phyloP scores from a whole-genome alignment of 164 flowering plant genomes.

The Aristolochia californica region DNA sequence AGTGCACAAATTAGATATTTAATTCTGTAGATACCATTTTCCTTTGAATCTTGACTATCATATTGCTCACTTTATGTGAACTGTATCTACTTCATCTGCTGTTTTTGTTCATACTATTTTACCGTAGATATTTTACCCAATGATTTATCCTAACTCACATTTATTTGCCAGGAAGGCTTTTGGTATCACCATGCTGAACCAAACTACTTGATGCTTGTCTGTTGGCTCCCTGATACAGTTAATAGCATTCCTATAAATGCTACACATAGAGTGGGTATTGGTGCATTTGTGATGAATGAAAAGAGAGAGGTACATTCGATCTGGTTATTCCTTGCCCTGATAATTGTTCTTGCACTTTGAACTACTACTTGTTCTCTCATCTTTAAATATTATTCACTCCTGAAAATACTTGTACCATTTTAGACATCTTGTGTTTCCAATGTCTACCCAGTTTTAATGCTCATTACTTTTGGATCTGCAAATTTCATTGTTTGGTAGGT shows the following conservation, averaged over 20 bases:
- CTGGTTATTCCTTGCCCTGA: no score
- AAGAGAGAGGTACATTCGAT: conserved; percentile 29
- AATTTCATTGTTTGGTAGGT: conserved; percentile 16
- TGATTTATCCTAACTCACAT: no score
- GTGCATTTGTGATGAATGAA: conserved; percentile 41
- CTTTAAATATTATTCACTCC: background rate
- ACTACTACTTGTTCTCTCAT: background rate
- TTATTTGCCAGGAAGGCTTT: conserved; percentile 31
- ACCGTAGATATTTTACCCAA: no score
- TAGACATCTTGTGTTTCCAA: conserved; percentile 5
- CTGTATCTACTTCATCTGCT: no score
- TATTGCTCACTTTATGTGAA: background rate
- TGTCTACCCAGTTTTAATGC: conserved; percentile 5
- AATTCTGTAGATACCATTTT: background rate
- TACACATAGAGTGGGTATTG: conserved; percentile 38
- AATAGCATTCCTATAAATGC: conserved; percentile 36
- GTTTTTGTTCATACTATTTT: no score
- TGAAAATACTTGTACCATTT: no score
- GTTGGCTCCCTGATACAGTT: conserved; percentile 36
- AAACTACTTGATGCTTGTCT: conserved; percentile 35
- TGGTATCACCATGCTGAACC: conserved; percentile 45
- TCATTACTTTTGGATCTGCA: conserved; percentile 5
- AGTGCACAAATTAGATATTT: background rate
- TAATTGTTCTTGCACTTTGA: no score
- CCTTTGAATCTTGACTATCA: background rate